Percentiles rank a stretch among this genome's conserved stretches.
phyloP scores from a whole-genome alignment of 495 filamentous ascomycete genomes.

The Thermochaetoides thermophila region DNA sequence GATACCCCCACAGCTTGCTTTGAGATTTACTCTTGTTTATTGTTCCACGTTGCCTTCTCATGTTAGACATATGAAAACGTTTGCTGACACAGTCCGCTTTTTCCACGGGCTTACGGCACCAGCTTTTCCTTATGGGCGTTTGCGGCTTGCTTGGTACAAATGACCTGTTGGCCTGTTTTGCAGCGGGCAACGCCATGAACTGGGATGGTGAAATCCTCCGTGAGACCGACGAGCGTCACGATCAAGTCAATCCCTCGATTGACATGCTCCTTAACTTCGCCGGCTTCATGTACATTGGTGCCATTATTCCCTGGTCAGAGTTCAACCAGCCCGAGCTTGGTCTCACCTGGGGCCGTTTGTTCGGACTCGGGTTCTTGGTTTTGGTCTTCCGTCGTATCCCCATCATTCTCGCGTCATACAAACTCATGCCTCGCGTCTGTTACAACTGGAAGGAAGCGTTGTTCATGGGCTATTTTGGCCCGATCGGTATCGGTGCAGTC shows the following conservation, averaged over 20 bases:
- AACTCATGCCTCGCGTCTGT: slow-evolving; percentile 54
- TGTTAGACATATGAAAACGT: neutral
- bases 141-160: slow-evolving; percentile 76
- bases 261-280: slow-evolving; percentile 60
- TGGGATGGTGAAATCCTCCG: slow-evolving; percentile 78
- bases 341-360: slow-evolving; percentile 45
- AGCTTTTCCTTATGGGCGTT: slow-evolving; percentile 60
- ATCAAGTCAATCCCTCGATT: slow-evolving; percentile 72
- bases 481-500: slow-evolving; percentile 73
- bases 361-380: slow-evolving; percentile 59
- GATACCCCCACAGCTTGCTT: too few relatives aligned
- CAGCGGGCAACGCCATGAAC: slow-evolving; percentile 76
- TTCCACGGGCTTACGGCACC: neutral
- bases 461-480: slow-evolving; percentile 83
- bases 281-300: slow-evolving; percentile 78
- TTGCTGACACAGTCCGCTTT: too few relatives aligned
- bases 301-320: slow-evolving; percentile 58
- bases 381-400: slow-evolving; percentile 45
- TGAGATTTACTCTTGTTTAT: neutral
- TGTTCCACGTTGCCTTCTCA: neutral
- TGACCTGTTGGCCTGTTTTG: slow-evolving; percentile 82
- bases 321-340: slow-evolving; percentile 25
- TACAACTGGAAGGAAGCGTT: slow-evolving; percentile 47
- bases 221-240: slow-evolving; percentile 54
- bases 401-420: slow-evolving; percentile 31